Conservation (phyloP, 768 basidiomycete genomes). For the Mycena indigotica region DNA sequence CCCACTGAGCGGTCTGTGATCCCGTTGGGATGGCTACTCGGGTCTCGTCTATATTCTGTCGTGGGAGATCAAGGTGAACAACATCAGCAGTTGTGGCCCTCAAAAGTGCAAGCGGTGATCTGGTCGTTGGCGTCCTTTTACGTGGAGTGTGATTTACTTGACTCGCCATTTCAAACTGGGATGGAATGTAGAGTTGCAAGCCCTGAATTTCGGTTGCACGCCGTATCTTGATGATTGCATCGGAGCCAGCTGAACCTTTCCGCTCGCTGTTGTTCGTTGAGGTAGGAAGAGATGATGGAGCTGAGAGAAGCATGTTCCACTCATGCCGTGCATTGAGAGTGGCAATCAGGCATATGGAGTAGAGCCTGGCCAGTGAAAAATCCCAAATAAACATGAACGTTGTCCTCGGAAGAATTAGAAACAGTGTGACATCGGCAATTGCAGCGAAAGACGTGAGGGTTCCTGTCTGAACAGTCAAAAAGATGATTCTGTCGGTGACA, state of each 20-base stretch:
- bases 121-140: conserved; percentile 3
- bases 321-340: conserved; percentile 19
- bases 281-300: not conserved
- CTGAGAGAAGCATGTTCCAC: conserved; percentile 17
- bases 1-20: not conserved
- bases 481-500: conserved; percentile 21
- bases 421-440: conserved; percentile 15
- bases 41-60: not conserved
- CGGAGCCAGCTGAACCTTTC: not conserved
- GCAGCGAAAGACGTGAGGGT: conserved; percentile 18
- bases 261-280: not conserved
- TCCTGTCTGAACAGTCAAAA: conserved; percentile 23
- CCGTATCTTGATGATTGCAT: conserved; percentile 17
- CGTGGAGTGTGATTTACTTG: not conserved
- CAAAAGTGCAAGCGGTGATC: not conserved
- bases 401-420: conserved; percentile 13
- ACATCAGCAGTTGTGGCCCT: not conserved
- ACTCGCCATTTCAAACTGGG: conserved; percentile 6
- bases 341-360: conserved; percentile 17
- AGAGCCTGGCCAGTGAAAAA: conserved; percentile 17
- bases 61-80: not conserved
- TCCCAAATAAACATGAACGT: conserved; percentile 22
- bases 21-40: too few relatives aligned
- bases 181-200: conserved; percentile 21
- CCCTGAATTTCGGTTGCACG: conserved; percentile 16